phyloP scores from a whole-genome alignment of 306 rosid species.

The Quercus bicolor region DNA sequence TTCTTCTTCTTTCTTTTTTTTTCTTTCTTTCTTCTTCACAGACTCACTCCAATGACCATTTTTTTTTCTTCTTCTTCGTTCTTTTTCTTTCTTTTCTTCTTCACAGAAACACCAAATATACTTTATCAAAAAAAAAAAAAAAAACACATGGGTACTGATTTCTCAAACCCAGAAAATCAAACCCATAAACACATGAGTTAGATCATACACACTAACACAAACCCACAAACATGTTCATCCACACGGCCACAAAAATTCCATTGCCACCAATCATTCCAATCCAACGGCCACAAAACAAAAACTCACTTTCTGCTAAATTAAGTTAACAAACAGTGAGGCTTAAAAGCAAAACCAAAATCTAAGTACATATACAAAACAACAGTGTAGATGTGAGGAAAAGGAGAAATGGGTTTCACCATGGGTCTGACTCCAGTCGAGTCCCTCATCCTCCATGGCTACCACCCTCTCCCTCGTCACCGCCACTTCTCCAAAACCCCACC shows the following conservation, averaged over 20 bases:
- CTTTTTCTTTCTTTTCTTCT: too few relatives aligned
- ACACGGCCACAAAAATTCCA: neutral
- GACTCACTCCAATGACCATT: too few relatives aligned
- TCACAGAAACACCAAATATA: too few relatives aligned
- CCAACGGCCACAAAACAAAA: neutral
- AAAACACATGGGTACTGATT: too few relatives aligned
- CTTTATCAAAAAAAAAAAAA: too few relatives aligned
- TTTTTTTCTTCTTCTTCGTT: too few relatives aligned
- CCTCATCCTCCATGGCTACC: conserved; percentile 80
- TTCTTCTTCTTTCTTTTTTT: too few relatives aligned
- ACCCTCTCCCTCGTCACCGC: conserved; percentile 88
- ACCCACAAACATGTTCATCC: too few relatives aligned
- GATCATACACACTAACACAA: too few relatives aligned
- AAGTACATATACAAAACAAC: neutral
- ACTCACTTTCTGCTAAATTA: conserved; percentile 9
- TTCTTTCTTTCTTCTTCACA: too few relatives aligned
- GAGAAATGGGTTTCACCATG: conserved; percentile 74
- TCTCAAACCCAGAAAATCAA: too few relatives aligned
- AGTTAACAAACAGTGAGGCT: neutral
- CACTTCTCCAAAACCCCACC: conserved; percentile 70
- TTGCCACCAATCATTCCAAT: neutral
- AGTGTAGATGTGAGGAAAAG: neutral
- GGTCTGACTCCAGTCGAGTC: conserved; percentile 56
- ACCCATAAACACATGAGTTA: too few relatives aligned
- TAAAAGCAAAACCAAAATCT: neutral